Conservation (phyloP, 2,329 filamentous ascomycete species). For the Shiraia sp. region DNA sequence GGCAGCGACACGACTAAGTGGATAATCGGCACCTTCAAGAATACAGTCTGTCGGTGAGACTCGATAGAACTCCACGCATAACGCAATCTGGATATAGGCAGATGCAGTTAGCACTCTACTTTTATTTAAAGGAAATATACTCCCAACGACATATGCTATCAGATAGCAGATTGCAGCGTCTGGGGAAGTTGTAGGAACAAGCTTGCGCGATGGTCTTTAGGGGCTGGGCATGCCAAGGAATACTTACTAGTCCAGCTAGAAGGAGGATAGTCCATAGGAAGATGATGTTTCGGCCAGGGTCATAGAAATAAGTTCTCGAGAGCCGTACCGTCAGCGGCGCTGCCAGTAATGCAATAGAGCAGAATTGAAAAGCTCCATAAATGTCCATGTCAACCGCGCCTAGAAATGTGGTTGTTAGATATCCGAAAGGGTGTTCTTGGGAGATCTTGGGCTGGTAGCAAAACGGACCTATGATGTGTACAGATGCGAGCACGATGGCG, state of each 20-base stretch:
- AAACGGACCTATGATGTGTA: constrained; percentile 62
- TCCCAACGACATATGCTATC: too few species aligned
- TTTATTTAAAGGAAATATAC: too few species aligned
- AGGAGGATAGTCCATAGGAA: constrained; percentile 68
- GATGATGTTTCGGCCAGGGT: constrained; percentile 66
- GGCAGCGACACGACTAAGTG: constrained; percentile 39
- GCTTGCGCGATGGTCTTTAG: too few species aligned
- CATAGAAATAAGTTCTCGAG: constrained; percentile 67
- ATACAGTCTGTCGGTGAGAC: constrained; percentile 51
- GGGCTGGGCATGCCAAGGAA: too few species aligned
- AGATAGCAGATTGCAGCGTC: too few species aligned
- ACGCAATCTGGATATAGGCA: constrained; percentile 46
- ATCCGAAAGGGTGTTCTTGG: constrained; percentile 9
- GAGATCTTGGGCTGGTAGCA: constrained; percentile 3
- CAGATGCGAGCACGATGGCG: constrained; percentile 61
- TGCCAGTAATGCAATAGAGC: constrained; percentile 66
- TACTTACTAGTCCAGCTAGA: constrained; percentile 56
- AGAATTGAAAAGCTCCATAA: constrained; percentile 69
- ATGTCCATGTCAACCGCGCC: constrained; percentile 70
- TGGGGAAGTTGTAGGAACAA: too few species aligned
- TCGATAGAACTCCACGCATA: constrained; percentile 68
- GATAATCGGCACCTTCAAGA: constrained; percentile 43
- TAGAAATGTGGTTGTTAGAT: constrained; percentile 31
- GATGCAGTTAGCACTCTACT: too few species aligned
- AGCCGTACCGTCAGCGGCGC: constrained; percentile 65